Conservation (phyloP, 148 eudicot genomes). For the Cornus suecica region DNA sequence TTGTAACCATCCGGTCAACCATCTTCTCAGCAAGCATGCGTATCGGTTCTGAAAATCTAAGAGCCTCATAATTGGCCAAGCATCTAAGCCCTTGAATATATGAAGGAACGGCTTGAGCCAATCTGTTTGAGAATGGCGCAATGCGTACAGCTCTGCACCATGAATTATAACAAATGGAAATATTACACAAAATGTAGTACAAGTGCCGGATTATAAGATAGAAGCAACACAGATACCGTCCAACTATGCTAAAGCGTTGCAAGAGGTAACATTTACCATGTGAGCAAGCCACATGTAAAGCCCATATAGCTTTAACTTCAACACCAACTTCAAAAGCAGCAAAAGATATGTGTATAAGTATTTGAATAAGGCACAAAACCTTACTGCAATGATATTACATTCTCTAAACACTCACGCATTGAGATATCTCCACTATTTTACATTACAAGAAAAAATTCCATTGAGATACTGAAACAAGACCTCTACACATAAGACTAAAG, state of each 20-base stretch:
- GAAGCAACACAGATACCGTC: not conserved
- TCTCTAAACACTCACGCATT: too few species aligned
- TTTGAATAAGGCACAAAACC: too few species aligned
- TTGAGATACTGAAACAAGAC: too few species aligned
- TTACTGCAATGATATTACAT: too few species aligned
- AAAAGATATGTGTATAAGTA: too few species aligned
- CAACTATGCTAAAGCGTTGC: not conserved
- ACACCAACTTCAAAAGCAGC: not conserved
- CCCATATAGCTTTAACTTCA: not conserved
- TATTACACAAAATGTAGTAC: not conserved
- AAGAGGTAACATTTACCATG: not conserved
- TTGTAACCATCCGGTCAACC: conserved; percentile 84
- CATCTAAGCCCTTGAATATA: conserved; percentile 84
- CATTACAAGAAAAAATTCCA: too few species aligned
- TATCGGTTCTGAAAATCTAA: conserved; percentile 86
- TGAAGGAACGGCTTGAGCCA: conserved; percentile 87
- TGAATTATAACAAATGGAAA: not conserved
- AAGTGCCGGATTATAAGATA: not conserved
- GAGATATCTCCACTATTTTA: too few species aligned
- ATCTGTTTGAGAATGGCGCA: conserved; percentile 96
- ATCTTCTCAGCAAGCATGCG: conserved; percentile 78
- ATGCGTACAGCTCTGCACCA: conserved; percentile 84
- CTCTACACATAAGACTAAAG: not conserved
- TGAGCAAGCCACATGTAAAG: too few species aligned
- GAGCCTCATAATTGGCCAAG: conserved; percentile 89